Conservation (phyloP, 73 alveolate species). For the Blepharisma stoltei region DNA sequence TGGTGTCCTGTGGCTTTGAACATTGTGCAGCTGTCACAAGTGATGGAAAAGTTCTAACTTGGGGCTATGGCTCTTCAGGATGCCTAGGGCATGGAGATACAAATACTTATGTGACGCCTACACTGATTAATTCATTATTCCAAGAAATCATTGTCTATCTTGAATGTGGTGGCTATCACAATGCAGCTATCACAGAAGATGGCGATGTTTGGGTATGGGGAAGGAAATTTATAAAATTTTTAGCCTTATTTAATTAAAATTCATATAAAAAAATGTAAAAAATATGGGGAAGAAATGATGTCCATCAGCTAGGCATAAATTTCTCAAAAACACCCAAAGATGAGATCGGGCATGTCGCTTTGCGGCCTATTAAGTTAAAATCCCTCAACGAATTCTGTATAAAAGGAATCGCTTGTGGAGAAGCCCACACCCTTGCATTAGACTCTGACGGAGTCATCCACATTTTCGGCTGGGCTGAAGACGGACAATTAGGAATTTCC, state of each 20-base stretch:
- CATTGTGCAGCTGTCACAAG: slow-evolving; percentile 53
- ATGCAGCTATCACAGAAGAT: slow-evolving; percentile 37
- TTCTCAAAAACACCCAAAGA: slow-evolving; percentile 35
- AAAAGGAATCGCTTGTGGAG: slow-evolving; percentile 55
- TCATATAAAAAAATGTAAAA: too few relatives aligned
- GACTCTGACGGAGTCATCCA: slow-evolving; percentile 45
- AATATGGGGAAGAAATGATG: slow-evolving; percentile 73
- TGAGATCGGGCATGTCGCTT: slow-evolving; percentile 37
- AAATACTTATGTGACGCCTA: slow-evolving; percentile 40
- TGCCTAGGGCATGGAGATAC: slow-evolving; percentile 62
- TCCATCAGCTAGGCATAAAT: slow-evolving; percentile 51
- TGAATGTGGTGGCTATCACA: slow-evolving; percentile 70
- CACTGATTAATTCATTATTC: slow-evolving; percentile 34
- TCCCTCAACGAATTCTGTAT: slow-evolving; percentile 13
- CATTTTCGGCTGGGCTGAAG: slow-evolving; percentile 66
- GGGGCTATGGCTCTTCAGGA: slow-evolving; percentile 78
- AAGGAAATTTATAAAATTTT: too few relatives aligned
- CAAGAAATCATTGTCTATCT: slow-evolving; percentile 27
- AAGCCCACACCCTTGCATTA: slow-evolving; percentile 60
- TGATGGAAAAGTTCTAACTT: slow-evolving; percentile 50
- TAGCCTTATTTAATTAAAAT: too few relatives aligned
- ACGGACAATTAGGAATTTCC: slow-evolving; percentile 54
- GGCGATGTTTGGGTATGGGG: slow-evolving; percentile 59
- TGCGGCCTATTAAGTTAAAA: slow-evolving; percentile 33
- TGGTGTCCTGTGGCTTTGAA: slow-evolving; percentile 62